Evolutionary conservation across 192 early-diverging fungal species (phyloP), one percentile per base, ranked within the genome.

Genomic region (Coemansia sp.): DNA sequence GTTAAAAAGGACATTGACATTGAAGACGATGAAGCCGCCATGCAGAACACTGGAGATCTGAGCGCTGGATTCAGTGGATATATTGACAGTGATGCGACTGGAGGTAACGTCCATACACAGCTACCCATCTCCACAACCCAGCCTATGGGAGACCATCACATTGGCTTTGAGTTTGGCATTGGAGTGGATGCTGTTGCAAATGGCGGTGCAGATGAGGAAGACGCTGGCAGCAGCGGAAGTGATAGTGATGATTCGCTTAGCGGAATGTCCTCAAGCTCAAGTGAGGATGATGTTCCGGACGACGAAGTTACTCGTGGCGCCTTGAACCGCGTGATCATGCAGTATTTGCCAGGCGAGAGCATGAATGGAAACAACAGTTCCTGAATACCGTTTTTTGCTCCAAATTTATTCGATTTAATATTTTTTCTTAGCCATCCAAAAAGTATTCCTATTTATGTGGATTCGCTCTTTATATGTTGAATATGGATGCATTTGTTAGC

Each of bases 261-360:
- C 26, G 78, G 78, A 0, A 81, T 81, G 73, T 81, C 78, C 9
- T 80, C 78, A 0, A 73, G 74, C 54, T 72, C 76, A 5, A 76
- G 79, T 57, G 74, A 73, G 0, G 79, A 82, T 22, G 79, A 82
- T 26, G 71, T 73, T 16, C 79, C 76, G 67, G 74, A 76, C 66
- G 79, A 82, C 5, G 79, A 82, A 21, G 19, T 82, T 5, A 65
- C 74, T 9, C 70, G 79, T 16, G 79, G 74, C 6, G 74, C 79
- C 8, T 46, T 82, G 40, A 73, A 66, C 58, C 78, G 74, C 40
- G 61, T 81, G 36, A 58, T 81, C 26, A 54, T 49, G 18, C 62
- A 65, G 22, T 81, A 76, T 37, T 32, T 76, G 43, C 73, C 73
- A 11, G 62, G 59, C 8, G 57, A 59, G n/a, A 16, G 37, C 39